These are phyloP conservation scores for Balamuthia mandrillaris DNA, from an alignment of 208 protist species.

Conservation along the genomic window DNA sequence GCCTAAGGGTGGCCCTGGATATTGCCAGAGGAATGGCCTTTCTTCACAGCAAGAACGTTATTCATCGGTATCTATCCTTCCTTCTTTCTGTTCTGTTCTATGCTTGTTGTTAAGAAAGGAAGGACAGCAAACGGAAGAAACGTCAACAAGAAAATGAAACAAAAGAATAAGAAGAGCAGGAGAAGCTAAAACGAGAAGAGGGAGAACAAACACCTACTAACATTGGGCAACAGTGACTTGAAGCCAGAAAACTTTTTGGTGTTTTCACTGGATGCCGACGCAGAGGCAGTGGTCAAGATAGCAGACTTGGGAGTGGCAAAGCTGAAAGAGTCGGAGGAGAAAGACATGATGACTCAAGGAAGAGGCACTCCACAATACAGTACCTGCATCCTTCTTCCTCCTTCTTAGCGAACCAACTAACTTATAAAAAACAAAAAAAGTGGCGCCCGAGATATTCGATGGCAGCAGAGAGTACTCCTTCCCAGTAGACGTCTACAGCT, in stretches of 20 bases:
- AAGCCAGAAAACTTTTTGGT: conserved; percentile 26
- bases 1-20: neutral
- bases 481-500: conserved; percentile 30
- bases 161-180: too few species aligned
- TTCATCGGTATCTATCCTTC: too few species aligned
- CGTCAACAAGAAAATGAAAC: too few species aligned
- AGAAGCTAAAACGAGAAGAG: too few species aligned
- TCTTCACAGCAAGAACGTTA: neutral
- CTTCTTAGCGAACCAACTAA: neutral
- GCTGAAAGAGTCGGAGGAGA: conserved; percentile 5
- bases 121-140: too few species aligned
- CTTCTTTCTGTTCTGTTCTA: too few species aligned
- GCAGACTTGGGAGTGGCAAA: neutral
- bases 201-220: too few species aligned
- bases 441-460: conserved; percentile 30
- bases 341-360: neutral
- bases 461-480: conserved; percentile 14
- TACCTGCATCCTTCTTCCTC: neutral
- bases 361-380: conserved; percentile 24
- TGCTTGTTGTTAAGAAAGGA: too few species aligned
- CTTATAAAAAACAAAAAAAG: too few species aligned
- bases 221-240: too few species aligned
- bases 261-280: neutral
- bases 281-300: neutral
- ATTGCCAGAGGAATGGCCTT: neutral